Conservation (phyloP, 371 early-diverging fungal species). For the Rhizopus stolonifer region DNA sequence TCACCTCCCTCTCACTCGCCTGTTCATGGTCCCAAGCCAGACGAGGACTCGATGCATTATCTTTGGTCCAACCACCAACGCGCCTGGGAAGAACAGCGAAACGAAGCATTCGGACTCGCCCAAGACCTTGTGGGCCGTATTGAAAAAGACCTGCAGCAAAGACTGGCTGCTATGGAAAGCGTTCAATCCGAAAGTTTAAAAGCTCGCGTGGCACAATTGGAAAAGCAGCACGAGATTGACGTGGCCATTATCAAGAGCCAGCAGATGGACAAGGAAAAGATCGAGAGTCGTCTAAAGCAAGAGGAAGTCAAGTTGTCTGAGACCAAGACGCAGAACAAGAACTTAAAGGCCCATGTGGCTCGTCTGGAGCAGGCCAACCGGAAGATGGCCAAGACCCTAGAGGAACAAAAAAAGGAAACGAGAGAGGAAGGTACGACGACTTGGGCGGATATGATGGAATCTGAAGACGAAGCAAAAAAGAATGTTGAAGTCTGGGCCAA, state of each 20-base stretch:
- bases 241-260: constrained; percentile 4
- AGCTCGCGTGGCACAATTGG: constrained; percentile 27
- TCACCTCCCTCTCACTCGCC: not conserved
- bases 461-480: constrained; percentile 27
- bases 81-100: constrained; percentile 44
- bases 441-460: constrained; percentile 29
- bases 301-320: constrained; percentile 9
- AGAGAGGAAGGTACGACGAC: constrained; percentile 9
- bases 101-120: constrained; percentile 33
- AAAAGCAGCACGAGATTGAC: constrained; percentile 24
- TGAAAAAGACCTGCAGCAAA: constrained; percentile 3
- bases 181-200: too few relatives aligned
- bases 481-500: constrained; percentile 18
- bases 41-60: too few relatives aligned
- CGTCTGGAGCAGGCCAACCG: constrained; percentile 18
- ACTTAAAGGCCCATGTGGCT: constrained; percentile 18
- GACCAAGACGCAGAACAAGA: constrained; percentile 17
- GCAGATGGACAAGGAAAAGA: constrained; percentile 1
- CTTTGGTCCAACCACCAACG: constrained; percentile 17
- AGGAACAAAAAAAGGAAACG: constrained; percentile 1
- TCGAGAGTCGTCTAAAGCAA: not conserved
- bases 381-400: constrained; percentile 11
- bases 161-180: not conserved
- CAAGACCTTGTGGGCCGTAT: constrained; percentile 20
- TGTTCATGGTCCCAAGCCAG: not conserved